A percentile compares a stretch with the other conserved stretches of the same genome.
phyloP scores from a whole-genome alignment of 495 filamentous ascomycete genomes.

The Ramalina intermedia region DNA sequence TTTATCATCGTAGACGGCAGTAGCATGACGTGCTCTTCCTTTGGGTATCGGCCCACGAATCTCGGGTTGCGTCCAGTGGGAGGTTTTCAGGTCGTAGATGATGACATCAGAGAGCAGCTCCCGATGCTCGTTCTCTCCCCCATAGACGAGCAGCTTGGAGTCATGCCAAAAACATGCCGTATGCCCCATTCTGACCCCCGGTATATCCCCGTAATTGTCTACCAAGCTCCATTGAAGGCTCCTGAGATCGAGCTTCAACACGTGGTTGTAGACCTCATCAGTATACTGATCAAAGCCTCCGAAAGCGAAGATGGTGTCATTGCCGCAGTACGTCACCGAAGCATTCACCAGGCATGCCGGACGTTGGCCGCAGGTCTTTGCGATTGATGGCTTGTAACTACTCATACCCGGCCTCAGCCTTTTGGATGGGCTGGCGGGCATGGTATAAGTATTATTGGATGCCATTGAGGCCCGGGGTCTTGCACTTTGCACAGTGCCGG shows the following conservation, averaged over 20 bases:
- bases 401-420: slow-evolving; percentile 47
- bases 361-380: slow-evolving; percentile 66
- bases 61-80: slow-evolving; percentile 84
- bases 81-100: slow-evolving; percentile 85
- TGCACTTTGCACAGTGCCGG: background rate
- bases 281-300: slow-evolving; percentile 99
- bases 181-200: slow-evolving; percentile 95
- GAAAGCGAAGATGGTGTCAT: slow-evolving; percentile 94
- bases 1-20: slow-evolving; percentile 90
- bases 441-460: slow-evolving; percentile 64
- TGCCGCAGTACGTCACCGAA: slow-evolving; percentile 90
- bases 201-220: slow-evolving; percentile 97
- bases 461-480: slow-evolving; percentile 29
- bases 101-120: slow-evolving; percentile 92
- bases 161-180: slow-evolving; percentile 91
- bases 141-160: slow-evolving; percentile 87
- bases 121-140: slow-evolving; percentile 93
- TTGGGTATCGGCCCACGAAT: slow-evolving; percentile 70
- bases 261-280: slow-evolving; percentile 98
- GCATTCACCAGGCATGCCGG: slow-evolving; percentile 95
- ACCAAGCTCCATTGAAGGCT: slow-evolving; percentile 87
- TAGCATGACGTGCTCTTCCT: slow-evolving; percentile 82
- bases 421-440: slow-evolving; percentile 61
- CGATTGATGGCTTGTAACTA: slow-evolving; percentile 66
- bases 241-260: slow-evolving; percentile 70